These are phyloP conservation scores for Phascolomyces articulosus DNA, from an alignment of 371 early-diverging fungal genomes.

Conservation along the genomic window DNA sequence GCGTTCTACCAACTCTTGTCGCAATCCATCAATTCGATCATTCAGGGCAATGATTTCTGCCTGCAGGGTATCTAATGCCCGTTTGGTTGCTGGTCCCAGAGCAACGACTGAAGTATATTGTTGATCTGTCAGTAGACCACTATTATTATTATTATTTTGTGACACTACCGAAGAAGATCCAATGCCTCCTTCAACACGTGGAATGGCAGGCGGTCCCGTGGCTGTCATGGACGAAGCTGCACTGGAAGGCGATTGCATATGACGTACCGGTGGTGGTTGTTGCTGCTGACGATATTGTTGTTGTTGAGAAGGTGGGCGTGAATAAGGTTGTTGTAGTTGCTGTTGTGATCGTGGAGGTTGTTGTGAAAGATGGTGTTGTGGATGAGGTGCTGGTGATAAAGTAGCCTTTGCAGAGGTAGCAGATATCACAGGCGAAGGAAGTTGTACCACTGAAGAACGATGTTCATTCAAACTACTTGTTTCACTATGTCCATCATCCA, in stretches of 20 bases:
- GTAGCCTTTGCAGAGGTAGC: conserved; percentile 9
- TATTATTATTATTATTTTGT: neutral
- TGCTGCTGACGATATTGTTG: conserved; percentile 2
- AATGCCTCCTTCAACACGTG: neutral
- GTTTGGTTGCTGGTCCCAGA: conserved; percentile 43
- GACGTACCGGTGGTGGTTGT: neutral
- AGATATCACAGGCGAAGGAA: conserved; percentile 16
- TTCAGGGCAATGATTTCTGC: conserved; percentile 46
- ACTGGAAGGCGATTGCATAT: conserved; percentile 10
- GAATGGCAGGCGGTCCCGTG: conserved; percentile 13
- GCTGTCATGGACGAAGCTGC: conserved; percentile 38
- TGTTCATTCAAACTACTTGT: conserved; percentile 6
- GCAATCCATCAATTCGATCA: conserved; percentile 45
- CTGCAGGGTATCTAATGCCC: conserved; percentile 45
- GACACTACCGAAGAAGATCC: neutral
- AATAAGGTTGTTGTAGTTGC: neutral
- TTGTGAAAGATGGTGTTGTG: neutral
- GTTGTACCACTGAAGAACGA: conserved; percentile 4
- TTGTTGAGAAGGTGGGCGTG: neutral
- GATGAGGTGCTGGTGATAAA: neutral
- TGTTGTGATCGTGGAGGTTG: neutral
- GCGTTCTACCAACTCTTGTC: conserved; percentile 32
- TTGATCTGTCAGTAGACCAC: conserved; percentile 10
- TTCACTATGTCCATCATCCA: conserved; percentile 16
- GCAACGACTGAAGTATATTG: conserved; percentile 27